A percentile compares a stretch with the other conserved stretches of the same genome.
These are phyloP conservation scores for Aspergillus viridinutans DNA, from an alignment of 2,329 filamentous ascomycete species.

Conservation along the genomic window DNA sequence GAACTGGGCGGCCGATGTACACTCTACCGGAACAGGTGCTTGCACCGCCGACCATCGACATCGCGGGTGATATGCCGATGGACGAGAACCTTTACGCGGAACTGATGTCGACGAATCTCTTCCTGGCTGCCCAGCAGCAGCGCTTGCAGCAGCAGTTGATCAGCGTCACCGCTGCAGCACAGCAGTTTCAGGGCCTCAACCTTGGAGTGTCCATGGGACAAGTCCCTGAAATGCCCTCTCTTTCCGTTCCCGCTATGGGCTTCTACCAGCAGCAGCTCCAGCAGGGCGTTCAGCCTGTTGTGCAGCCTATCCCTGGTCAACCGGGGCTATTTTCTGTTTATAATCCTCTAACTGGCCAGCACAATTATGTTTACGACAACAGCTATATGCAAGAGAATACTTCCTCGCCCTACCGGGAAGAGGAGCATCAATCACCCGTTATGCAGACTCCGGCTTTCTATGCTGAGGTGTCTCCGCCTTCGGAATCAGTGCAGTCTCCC, in stretches of 20 bases:
- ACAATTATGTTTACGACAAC: constrained; percentile 73
- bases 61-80: constrained; percentile 66
- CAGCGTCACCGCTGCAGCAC: constrained; percentile 74
- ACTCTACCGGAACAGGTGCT: constrained; percentile 68
- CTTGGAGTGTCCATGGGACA: constrained; percentile 48
- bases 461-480: constrained; percentile 77
- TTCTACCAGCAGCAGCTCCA: constrained; percentile 64
- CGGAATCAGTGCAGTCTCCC: constrained; percentile 54
- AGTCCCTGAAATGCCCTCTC: constrained; percentile 51
- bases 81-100: constrained; percentile 85
- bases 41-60: constrained; percentile 69
- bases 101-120: constrained; percentile 84
- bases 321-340: constrained; percentile 78
- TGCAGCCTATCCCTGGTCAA: constrained; percentile 60
- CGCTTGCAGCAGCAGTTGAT: constrained; percentile 89
- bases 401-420: constrained; percentile 27
- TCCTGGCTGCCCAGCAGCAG: constrained; percentile 91
- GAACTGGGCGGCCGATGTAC: constrained; percentile 58
- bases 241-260: constrained; percentile 50
- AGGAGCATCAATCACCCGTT: constrained; percentile 45
- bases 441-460: constrained; percentile 61
- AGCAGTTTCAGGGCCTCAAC: constrained; percentile 75
- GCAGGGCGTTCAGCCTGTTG: constrained; percentile 61
- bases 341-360: constrained; percentile 81
- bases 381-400: constrained; percentile 48